Evolutionary conservation across 495 filamentous ascomycete species (phyloP).

Genomic region (Penicillium goetzii): DNA sequence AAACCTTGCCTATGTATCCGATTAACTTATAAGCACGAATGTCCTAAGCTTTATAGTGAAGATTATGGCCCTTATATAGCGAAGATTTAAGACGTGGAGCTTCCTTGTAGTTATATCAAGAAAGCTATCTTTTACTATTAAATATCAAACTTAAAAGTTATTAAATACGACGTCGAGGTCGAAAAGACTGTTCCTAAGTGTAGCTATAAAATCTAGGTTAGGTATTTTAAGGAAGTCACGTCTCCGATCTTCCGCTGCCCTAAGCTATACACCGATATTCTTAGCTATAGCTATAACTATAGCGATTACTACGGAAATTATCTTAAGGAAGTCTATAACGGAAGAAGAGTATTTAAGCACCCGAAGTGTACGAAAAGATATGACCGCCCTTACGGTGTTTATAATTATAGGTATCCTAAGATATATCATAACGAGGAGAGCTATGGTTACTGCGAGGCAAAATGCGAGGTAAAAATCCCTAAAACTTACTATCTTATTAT

Average conservation of each 20-base stretch:
- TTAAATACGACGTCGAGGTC: conserved; percentile 8
- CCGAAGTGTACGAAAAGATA: conserved; percentile 11
- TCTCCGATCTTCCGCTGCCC: conserved; percentile 8
- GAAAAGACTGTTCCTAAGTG: conserved; percentile 13
- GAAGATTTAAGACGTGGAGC: conserved; percentile 12
- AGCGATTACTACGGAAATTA: conserved; percentile 4
- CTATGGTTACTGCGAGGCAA: conserved; percentile 54
- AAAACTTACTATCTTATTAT: conserved; percentile 24
- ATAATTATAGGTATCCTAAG: conserved; percentile 15
- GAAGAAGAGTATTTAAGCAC: not conserved
- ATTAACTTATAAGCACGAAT: conserved; percentile 13
- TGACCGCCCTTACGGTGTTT: conserved; percentile 17
- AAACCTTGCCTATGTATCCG: conserved; percentile 22
- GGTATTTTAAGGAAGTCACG: conserved; percentile 11
- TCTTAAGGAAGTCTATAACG: not conserved
- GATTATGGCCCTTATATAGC: conserved; percentile 12
- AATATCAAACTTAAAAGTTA: not conserved
- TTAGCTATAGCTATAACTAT: conserved; percentile 12
- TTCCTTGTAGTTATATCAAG: conserved; percentile 17
- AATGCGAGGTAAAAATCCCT: conserved; percentile 54
- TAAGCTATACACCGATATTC: conserved; percentile 9
- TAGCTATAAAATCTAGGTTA: conserved; percentile 5
- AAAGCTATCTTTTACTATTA: conserved; percentile 8
- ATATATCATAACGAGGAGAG: conserved; percentile 25
- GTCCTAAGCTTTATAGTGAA: conserved; percentile 18